phyloP scores from a whole-genome alignment of 2,329 filamentous ascomycete genomes.

The Tolypocladium tropicale region DNA sequence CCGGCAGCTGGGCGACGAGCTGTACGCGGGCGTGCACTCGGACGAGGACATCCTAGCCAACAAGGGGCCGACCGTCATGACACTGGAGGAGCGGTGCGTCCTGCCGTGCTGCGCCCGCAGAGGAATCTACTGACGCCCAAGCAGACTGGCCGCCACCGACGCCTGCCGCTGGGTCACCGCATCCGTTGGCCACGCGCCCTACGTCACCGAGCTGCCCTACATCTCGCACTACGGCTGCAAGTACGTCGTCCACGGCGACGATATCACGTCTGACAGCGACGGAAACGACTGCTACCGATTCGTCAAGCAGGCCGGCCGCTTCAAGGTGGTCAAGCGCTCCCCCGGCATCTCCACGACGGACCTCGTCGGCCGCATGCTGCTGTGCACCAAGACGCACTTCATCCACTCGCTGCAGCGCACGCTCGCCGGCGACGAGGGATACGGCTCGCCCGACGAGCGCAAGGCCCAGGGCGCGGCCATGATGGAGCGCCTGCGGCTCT shows the following conservation, averaged over 20 bases:
- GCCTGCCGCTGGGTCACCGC: slow-evolving; percentile 91
- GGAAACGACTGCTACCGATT: slow-evolving; percentile 97
- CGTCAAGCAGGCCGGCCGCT: slow-evolving; percentile 85
- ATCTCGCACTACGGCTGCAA: slow-evolving; percentile 91
- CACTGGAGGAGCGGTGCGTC: slow-evolving; percentile 66
- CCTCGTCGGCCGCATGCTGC: slow-evolving; percentile 92
- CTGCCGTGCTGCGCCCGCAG: neutral
- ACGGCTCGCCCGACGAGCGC: slow-evolving; percentile 58
- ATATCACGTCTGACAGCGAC: slow-evolving; percentile 88
- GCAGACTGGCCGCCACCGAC: slow-evolving; percentile 74
- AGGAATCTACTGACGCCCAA: neutral
- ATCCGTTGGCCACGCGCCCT: slow-evolving; percentile 77
- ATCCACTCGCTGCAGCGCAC: slow-evolving; percentile 66
- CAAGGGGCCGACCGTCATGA: slow-evolving; percentile 98
- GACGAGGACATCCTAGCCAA: slow-evolving; percentile 93
- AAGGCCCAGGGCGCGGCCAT: slow-evolving; percentile 55
- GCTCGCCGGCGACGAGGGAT: slow-evolving; percentile 62
- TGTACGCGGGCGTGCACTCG: slow-evolving; percentile 88
- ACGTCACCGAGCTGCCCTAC: slow-evolving; percentile 89
- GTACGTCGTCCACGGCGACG: slow-evolving; percentile 93
- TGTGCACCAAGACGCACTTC: slow-evolving; percentile 92
- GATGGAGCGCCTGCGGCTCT: slow-evolving; percentile 67
- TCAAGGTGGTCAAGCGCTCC: slow-evolving; percentile 94
- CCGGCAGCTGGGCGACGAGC: slow-evolving; percentile 76
- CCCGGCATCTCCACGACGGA: slow-evolving; percentile 96